A percentile compares a stretch with the other conserved stretches of the same genome.
Evolutionary conservation across 768 basidiomycete genomes (phyloP).

Genomic region (Kwoniella bestiolae): DNA sequence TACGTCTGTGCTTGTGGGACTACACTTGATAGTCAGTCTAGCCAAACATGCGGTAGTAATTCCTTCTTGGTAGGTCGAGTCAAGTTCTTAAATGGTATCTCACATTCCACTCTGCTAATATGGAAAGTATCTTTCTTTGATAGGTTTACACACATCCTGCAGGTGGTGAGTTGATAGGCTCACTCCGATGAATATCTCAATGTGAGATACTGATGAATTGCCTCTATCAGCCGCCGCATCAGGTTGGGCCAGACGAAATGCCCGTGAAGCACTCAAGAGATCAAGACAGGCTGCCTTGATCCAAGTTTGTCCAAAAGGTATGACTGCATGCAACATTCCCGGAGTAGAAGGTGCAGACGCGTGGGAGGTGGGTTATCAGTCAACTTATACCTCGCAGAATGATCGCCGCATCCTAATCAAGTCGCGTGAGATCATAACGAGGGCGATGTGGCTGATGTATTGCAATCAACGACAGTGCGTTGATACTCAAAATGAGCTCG

Average conservation of each 20-base stretch:
- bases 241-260: neutral
- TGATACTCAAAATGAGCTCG: conserved; percentile 2
- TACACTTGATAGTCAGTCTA: no score
- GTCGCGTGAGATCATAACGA: no score
- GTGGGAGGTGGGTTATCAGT: neutral
- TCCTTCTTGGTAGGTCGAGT: neutral
- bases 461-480: neutral
- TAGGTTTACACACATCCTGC: neutral
- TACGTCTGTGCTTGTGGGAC: no score
- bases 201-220: no score
- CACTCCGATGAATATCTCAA: no score
- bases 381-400: no score
- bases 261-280: neutral
- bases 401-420: no score
- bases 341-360: neutral
- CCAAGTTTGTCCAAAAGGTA: neutral
- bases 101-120: no score
- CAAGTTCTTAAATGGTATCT: no score
- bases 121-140: no score
- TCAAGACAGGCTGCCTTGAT: neutral
- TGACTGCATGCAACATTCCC: neutral
- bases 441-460: no score
- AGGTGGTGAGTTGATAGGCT: neutral
- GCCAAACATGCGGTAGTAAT: no score
- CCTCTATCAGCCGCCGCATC: neutral